Evolutionary conservation across 768 basidiomycete species (phyloP), one percentile per base, ranked within the genome.

Genomic region (Podaxis mareebaensis): DNA sequence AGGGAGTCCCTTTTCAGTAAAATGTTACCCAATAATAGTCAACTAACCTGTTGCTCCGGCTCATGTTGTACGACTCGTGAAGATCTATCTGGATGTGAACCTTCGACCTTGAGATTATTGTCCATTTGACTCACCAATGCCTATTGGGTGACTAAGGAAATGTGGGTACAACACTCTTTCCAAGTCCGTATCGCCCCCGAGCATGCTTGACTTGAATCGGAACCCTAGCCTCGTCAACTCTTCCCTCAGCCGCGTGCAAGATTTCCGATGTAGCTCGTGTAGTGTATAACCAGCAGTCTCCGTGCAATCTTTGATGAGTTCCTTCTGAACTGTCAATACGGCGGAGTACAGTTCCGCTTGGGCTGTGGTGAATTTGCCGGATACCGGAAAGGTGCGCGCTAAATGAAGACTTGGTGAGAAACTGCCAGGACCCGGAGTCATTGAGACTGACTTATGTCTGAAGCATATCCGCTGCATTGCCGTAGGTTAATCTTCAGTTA

Each of bases 161-260:
- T 99, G 97, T 0, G 97, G 97, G 71, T 98, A 99, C 68, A 99
- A 74, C 33, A 89, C 76, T 66, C 92, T 84, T 51, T 96, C 81
- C 60, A 92, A 79, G 26, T 88, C 87, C 1, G 78, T 77, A 11
- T 80, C 78, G 0, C 76, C 77, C 11, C 69, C 67, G 39, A 93
- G 75, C 26, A 56, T 62, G 49, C 30, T 39, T 2, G 61, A 57
- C n/a, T 56, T 56, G 49, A 63, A 63, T 48, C 82, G 79, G 70
- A 94, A 89, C 1, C 92, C 92, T 46, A 95, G 82, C 68, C 92
- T 90, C 63, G 83, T 84, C 53, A 99, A 79, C 73, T 96, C 96
- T 57, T 75, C 71, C 52, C 83, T 80, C 40, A 98, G 78, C 40
- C 90, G 70, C 12, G 83, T 81, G 67, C 88, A 89, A 13, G 91